These are phyloP conservation scores for Anethum foeniculum DNA, from an alignment of 140 eudicot species.

Conservation along the genomic window DNA sequence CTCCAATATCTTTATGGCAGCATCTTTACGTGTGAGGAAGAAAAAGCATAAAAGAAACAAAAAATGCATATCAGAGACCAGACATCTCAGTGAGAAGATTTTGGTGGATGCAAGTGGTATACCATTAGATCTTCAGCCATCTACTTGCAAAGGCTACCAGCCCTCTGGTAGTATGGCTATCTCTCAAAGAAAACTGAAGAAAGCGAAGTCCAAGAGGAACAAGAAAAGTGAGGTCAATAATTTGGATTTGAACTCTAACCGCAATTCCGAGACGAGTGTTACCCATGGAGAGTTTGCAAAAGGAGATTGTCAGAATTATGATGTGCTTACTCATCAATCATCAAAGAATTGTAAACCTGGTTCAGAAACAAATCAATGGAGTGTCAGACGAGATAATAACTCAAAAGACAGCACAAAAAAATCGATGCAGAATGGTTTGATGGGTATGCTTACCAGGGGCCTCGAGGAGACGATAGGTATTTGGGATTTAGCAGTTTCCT, in stretches of 20 bases:
- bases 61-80: conserved; percentile 9
- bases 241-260: background rate
- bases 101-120: conserved; percentile 13
- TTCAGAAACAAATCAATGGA: conserved; percentile 17
- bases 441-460: conserved; percentile 62
- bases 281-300: conserved; percentile 23
- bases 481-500: background rate
- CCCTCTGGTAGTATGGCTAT: background rate
- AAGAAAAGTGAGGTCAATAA: conserved; percentile 19
- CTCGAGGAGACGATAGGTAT: conserved; percentile 46
- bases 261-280: background rate
- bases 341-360: conserved; percentile 7
- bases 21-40: conserved; percentile 37
- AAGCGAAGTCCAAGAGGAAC: conserved; percentile 12
- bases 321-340: conserved; percentile 23
- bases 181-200: conserved; percentile 12
- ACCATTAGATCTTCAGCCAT: conserved; percentile 29
- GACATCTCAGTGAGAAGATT: conserved; percentile 26
- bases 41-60: conserved; percentile 43
- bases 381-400: conserved; percentile 10
- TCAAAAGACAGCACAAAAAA: conserved; percentile 14
- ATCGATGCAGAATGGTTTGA: conserved; percentile 25
- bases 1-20: conserved; percentile 45
- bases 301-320: conserved; percentile 31
- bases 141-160: conserved; percentile 28